Percentiles rank a stretch among this genome's conserved stretches.
Evolutionary conservation across 345 rosid species (phyloP).

Genomic region (Sapria himalayana): DNA sequence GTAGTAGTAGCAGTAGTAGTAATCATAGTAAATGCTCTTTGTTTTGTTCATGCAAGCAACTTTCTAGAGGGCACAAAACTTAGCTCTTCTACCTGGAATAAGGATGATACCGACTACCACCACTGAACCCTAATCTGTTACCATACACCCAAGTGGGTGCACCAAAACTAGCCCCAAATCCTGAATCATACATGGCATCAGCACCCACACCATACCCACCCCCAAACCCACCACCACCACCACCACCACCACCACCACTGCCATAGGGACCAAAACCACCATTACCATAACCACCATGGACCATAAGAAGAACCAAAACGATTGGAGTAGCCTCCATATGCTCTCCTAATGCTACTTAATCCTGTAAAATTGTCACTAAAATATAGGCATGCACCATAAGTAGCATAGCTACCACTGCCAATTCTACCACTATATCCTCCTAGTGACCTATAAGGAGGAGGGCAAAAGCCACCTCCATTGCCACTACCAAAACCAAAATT

Average conservation of each 20-base stretch:
- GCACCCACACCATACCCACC: constrained; percentile 46
- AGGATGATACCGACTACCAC: constrained; percentile 95
- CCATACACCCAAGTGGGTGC: constrained; percentile 65
- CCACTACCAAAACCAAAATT: constrained; percentile 39
- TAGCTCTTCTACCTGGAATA: constrained; percentile 66
- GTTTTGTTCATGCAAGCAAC: too few species aligned
- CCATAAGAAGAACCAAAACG: constrained; percentile 66
- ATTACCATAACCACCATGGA: constrained; percentile 36
- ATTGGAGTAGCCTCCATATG: constrained; percentile 61
- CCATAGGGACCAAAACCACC: constrained; percentile 37
- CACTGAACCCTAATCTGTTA: constrained; percentile 74
- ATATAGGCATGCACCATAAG: too few species aligned
- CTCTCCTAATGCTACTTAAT: constrained; percentile 41
- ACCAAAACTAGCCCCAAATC: constrained; percentile 70
- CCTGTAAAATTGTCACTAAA: too few species aligned
- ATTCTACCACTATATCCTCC: constrained; percentile 41
- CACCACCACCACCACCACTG: constrained; percentile 34
- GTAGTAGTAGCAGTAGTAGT: too few species aligned
- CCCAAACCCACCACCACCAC: constrained; percentile 56
- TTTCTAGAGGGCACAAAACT: too few species aligned
- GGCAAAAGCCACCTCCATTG: constrained; percentile 65
- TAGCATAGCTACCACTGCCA: constrained; percentile 56
- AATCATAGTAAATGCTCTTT: too few species aligned
- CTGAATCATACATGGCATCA: constrained; percentile 53
- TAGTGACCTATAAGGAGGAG: constrained; percentile 58